phyloP scores from a whole-genome alignment of 2,329 filamentous ascomycete genomes.

The Fusarium solani-melongenae region DNA sequence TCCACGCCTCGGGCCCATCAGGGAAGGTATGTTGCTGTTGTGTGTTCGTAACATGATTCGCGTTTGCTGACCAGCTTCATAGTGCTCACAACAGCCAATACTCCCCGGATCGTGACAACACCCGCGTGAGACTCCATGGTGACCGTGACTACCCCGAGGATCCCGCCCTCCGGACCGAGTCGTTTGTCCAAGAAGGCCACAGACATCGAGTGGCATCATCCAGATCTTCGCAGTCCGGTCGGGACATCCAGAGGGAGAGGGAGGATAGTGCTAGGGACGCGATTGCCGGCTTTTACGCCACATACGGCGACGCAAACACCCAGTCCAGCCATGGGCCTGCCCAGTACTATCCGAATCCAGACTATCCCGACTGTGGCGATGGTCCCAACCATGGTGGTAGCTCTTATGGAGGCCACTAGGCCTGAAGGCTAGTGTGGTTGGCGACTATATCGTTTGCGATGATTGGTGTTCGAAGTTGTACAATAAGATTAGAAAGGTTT shows the following conservation, averaged over 20 bases:
- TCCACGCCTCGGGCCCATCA: conserved; percentile 17
- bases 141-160: background rate
- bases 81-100: background rate
- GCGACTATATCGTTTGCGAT: background rate
- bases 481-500: background rate
- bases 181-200: conserved; percentile 2
- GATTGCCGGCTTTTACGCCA: background rate
- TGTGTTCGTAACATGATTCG: background rate
- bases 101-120: background rate
- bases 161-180: background rate
- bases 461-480: background rate
- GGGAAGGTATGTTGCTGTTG: conserved; percentile 16
- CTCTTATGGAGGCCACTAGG: background rate
- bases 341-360: background rate
- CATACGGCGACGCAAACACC: background rate
- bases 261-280: background rate
- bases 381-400: background rate
- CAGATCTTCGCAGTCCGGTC: background rate
- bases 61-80: conserved; percentile 4
- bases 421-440: background rate
- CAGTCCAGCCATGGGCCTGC: background rate
- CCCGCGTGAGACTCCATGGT: conserved; percentile 7
- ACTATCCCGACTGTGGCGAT: background rate
- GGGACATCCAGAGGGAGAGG: background rate
- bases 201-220: background rate